These are phyloP conservation scores for Lagenidium sp. DNA, from an alignment of 352 stramenopile species.

Conservation along the genomic window DNA sequence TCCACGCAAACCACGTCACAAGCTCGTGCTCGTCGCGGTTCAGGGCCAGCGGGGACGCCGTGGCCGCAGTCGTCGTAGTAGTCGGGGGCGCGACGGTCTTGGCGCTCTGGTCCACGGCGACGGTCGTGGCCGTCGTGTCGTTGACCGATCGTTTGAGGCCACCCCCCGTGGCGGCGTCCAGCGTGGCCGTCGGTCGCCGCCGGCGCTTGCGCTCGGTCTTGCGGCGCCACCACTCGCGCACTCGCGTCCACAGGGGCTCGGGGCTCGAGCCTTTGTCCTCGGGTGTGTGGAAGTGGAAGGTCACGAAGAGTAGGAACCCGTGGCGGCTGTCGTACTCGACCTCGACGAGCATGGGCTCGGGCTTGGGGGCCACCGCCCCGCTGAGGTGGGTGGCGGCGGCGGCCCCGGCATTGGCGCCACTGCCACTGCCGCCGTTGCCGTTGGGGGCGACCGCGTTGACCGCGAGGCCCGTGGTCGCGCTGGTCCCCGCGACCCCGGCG, in stretches of 20 bases:
- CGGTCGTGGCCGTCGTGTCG: background rate
- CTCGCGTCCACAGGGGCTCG: background rate
- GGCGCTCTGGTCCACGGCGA: conserved; percentile 3
- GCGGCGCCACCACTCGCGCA: background rate
- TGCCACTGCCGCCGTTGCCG: background rate
- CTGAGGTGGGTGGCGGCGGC: background rate
- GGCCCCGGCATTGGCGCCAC: conserved; percentile 1
- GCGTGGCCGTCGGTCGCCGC: background rate
- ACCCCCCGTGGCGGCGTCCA: background rate
- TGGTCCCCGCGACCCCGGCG: too few species aligned
- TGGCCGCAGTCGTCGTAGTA: background rate
- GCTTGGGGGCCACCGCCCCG: conserved; percentile 12
- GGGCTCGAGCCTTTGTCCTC: too few species aligned
- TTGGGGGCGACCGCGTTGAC: background rate
- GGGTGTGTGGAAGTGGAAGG: conserved; percentile 30
- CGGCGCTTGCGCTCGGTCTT: background rate
- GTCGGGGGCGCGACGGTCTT: background rate
- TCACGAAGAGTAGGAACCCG: conserved; percentile 41
- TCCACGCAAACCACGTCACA: conserved; percentile 37
- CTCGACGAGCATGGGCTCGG: conserved; percentile 64
- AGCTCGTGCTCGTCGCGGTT: conserved; percentile 31
- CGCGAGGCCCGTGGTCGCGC: background rate
- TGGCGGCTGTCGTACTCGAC: conserved; percentile 52
- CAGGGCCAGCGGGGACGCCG: conserved; percentile 13
- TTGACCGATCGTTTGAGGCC: too few species aligned